Evolutionary conservation across 2,329 filamentous ascomycete genomes (phyloP).

Genomic region (Cylindrodendrum hubeiense): DNA sequence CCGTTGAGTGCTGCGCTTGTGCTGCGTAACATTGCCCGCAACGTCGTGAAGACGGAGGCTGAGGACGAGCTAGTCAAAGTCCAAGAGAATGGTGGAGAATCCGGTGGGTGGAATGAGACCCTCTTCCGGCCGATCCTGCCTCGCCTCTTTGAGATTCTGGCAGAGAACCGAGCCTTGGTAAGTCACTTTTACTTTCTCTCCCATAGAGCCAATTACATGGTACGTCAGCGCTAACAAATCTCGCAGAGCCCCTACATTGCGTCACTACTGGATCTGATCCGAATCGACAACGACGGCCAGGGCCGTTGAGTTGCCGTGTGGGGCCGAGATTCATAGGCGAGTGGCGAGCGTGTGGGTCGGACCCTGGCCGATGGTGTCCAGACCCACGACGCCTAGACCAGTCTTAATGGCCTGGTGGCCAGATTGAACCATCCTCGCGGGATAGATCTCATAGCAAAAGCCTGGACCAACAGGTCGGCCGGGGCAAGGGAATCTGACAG

Average conservation of each 20-base stretch:
- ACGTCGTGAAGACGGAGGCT: constrained; percentile 71
- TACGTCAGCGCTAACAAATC: constrained; percentile 29
- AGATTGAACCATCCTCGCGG: constrained; percentile 10
- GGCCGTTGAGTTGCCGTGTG: constrained; percentile 33
- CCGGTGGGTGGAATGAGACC: constrained; percentile 73
- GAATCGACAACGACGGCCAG: constrained; percentile 44
- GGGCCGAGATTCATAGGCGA: constrained; percentile 17
- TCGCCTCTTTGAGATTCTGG: constrained; percentile 76
- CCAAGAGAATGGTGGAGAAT: constrained; percentile 59
- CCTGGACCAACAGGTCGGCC: constrained; percentile 12
- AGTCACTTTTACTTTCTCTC: constrained; percentile 40
- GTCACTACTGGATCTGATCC: constrained; percentile 55
- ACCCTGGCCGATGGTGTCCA: constrained; percentile 17
- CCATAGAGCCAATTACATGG: constrained; percentile 11
- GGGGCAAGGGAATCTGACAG: constrained; percentile 23
- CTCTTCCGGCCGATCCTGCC: constrained; percentile 76
- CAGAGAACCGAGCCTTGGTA: constrained; percentile 75
- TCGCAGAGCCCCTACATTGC: constrained; percentile 55
- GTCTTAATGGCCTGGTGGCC: constrained; percentile 10
- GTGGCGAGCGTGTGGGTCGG: constrained; percentile 22
- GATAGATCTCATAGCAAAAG: constrained; percentile 23
- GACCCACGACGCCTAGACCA: constrained; percentile 14
- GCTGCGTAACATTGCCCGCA: constrained; percentile 81
- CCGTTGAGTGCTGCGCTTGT: constrained; percentile 84
- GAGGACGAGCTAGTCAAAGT: constrained; percentile 66